Evolutionary conservation across 176 grass and related monocot species (phyloP).

Genomic region (barley (Hordeum vulgare)): DNA sequence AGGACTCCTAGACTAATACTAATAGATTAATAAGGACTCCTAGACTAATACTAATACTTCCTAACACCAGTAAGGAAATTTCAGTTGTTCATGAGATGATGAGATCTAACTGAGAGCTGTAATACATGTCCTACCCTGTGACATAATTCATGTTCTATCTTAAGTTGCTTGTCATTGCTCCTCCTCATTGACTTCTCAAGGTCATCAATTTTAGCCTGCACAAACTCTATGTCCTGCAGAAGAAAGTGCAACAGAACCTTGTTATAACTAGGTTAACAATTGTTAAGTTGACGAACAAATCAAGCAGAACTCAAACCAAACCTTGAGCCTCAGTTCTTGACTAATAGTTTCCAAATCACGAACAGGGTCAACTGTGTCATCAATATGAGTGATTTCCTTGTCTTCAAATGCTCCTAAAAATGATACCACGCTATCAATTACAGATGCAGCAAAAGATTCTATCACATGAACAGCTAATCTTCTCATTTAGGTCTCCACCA

Average conservation of each 20-base stretch:
- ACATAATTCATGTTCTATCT: conserved; percentile 87
- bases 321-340: conserved; percentile 93
- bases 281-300: background rate
- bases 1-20: too few species aligned
- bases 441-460: background rate
- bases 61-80: background rate
- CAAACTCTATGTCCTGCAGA: conserved; percentile 80
- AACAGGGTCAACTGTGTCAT: conserved; percentile 92
- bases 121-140: conserved; percentile 39
- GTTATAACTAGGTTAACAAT: background rate
- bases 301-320: conserved; percentile 25
- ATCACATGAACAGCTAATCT: background rate
- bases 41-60: too few species aligned
- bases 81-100: background rate
- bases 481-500: background rate
- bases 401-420: conserved; percentile 97
- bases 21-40: too few species aligned
- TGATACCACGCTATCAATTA: background rate
- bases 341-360: conserved; percentile 92
- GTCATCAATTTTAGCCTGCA: conserved; percentile 69
- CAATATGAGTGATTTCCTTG: conserved; percentile 81
- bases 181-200: conserved; percentile 97
- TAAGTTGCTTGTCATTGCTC: conserved; percentile 97
- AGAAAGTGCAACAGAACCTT: conserved; percentile 6
- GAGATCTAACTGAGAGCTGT: background rate